Base-by-base conservation (phyloP, 169 alveolate genomes). In the Fabrea salina region DNA sequence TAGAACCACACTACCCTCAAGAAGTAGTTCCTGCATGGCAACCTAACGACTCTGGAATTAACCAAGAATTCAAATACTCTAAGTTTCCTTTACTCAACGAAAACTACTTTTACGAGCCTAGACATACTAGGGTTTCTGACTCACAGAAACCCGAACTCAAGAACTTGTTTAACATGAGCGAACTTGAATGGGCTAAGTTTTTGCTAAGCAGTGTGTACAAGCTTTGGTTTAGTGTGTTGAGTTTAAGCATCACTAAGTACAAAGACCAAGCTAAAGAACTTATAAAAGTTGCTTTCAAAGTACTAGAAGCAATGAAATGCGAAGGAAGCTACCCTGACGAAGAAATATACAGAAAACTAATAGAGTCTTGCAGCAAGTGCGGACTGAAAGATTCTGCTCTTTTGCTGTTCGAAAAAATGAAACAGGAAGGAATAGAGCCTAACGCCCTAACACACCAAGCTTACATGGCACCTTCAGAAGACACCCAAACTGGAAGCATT, bases 361-460 rank as follows among this genome's bases (percentile, higher is more conserved):
- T 86, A 54, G 92, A 86, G 53, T 84, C 92, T 47, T 86, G 92
- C 68, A 85, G 88, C 16, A 61, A 75, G 16, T 86, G 92, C 40
- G 83, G 75, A 49, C 79, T 86, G 5, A 51, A 71, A 11, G 92
- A 86, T 6, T 82, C 74, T 13, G 85, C 82, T 22, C 27, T 43
- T 5, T 77, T 74, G 13, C 67, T 86, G n/a, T 82, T 64, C 25
- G 67, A 82, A 37, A 87, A 82, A 59, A 77, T 86, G 86, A 82
- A 82, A 51, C 59, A 74, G 1, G 40, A 77, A 56, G 80, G 81
- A n/a, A 84, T 84, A 4, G 89, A 84, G 57, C 89, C 89, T 19
- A 86, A 84, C 41, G 84, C 84, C 11, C 78, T 59, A 6, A 84
- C 89, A 5, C 84, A 80, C 57, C 87, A 81, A 39, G 80, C 75